phyloP scores from a whole-genome alignment of 2,329 filamentous ascomycete genomes.

The Dactylella cylindrospora region DNA sequence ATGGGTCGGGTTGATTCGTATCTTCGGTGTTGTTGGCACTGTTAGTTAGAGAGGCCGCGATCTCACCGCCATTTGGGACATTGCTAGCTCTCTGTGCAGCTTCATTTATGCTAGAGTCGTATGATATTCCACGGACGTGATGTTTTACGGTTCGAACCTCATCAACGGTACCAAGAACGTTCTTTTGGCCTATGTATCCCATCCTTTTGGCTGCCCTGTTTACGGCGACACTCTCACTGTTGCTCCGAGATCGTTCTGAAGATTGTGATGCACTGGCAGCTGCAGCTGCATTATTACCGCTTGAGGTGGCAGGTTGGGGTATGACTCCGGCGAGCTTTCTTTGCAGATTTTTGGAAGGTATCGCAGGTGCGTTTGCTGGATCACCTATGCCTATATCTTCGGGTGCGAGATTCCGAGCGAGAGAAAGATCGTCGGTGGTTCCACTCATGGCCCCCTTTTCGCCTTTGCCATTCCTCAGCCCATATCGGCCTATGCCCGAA shows the following conservation, averaged over 20 bases:
- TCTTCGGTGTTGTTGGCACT: conserved; percentile 14
- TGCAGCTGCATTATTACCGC: neutral
- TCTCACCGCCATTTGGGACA: conserved; percentile 20
- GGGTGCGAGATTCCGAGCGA: conserved; percentile 1
- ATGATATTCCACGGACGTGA: conserved; percentile 40
- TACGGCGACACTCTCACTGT: conserved; percentile 36
- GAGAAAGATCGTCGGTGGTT: conserved; percentile 4
- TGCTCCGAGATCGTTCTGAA: conserved; percentile 30
- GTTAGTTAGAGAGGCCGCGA: conserved; percentile 2
- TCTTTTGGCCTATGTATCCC: conserved; percentile 42
- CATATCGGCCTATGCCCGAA: conserved; percentile 17
- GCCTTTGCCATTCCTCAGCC: neutral
- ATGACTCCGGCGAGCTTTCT: conserved; percentile 30
- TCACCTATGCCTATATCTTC: conserved; percentile 17
- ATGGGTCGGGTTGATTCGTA: conserved; percentile 43
- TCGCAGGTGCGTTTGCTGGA: conserved; percentile 11
- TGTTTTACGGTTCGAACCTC: conserved; percentile 36
- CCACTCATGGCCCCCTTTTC: conserved; percentile 1
- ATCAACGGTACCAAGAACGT: conserved; percentile 30
- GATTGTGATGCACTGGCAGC: neutral
- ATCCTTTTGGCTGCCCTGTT: conserved; percentile 41
- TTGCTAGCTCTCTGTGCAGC: conserved; percentile 40
- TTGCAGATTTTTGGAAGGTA: conserved; percentile 38
- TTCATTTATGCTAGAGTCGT: conserved; percentile 42
- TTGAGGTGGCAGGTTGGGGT: too few species aligned